Evolutionary conservation across 2,329 filamentous ascomycete species (phyloP), one percentile per base, ranked within the genome.

Genomic region (Claviceps paspali): DNA sequence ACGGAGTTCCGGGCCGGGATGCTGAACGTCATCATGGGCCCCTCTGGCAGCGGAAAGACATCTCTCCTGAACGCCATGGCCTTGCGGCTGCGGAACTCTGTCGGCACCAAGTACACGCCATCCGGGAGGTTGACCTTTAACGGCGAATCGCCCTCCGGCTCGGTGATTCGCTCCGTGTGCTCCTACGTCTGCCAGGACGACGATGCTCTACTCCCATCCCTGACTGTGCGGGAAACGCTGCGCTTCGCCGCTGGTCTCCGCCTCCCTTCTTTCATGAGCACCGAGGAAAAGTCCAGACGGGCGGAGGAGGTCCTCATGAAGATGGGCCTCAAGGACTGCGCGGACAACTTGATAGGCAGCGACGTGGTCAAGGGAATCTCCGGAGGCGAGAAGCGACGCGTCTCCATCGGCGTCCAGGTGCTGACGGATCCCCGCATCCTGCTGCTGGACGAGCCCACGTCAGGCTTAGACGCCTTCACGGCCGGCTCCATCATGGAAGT

Each of bases 121-220:
- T 64, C 62, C 5, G 82, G 82, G 0, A 67, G 64, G 32, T 69
- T 87, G 52, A 67, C 69, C 0, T 83, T 85, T 52, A 86, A 87
- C 46, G 75, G 72, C 0, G 71, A 79, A 1, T 58, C 69, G 1
- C 81, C 81, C 0, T 80, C 79, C 0, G 67, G 75, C 35, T 68
- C 73, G 0, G 80, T 86, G 3, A 67, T 86, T 24, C 68, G 77
- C 22, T 82, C 79, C 0, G 69, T 84, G 0, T 80, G 77, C 29
- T 84, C 80, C 0, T 86, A 83, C 43, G 81, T 86, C 6, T 82
- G 78, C 17, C 82, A 86, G 45, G 80, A 85, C 41, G 82, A 86
- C 39, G 79, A 85, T 47, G 81, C 79, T 1, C 60, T 87, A 2
- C 63, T 86, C 6, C 75, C 81, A 1, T 83, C 77, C 0, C 61